Percentiles rank a stretch among this genome's conserved stretches.
These are phyloP conservation scores for Cinnamomum chago DNA, from an alignment of 164 flowering plant species.

Conservation along the genomic window DNA sequence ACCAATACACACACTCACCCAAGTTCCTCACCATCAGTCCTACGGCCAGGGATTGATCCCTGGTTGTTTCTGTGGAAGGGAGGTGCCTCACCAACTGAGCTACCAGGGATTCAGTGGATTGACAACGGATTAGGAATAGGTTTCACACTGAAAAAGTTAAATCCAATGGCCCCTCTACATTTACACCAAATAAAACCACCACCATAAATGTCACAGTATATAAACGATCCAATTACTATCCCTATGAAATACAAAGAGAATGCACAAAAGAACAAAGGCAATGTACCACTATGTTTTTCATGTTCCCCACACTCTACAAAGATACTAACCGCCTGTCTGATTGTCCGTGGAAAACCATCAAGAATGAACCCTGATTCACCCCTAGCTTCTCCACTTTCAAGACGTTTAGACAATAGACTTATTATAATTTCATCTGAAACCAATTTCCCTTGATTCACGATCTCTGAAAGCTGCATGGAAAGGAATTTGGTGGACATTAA, in stretches of 20 bases:
- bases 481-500: neutral
- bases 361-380: constrained; percentile 91
- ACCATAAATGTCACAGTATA: neutral
- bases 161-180: neutral
- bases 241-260: neutral
- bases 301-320: constrained; percentile 2
- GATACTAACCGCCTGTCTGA: constrained; percentile 80
- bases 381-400: constrained; percentile 66
- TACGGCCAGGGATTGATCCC: too few relatives aligned
- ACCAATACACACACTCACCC: too few relatives aligned
- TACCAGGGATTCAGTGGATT: too few relatives aligned
- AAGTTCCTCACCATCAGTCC: too few relatives aligned
- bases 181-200: neutral
- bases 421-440: constrained; percentile 90
- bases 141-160: neutral
- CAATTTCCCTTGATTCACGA: constrained; percentile 82
- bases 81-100: too few relatives aligned
- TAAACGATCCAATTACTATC: neutral
- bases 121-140: neutral
- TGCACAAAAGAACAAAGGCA: too few relatives aligned
- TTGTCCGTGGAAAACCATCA: constrained; percentile 95
- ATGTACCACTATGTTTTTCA: neutral
- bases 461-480: constrained; percentile 63
- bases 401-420: constrained; percentile 69
- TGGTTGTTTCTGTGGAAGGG: too few relatives aligned